These are phyloP conservation scores for Beauveria medogensis DNA, from an alignment of 2,329 filamentous ascomycete species.

Conservation along the genomic window DNA sequence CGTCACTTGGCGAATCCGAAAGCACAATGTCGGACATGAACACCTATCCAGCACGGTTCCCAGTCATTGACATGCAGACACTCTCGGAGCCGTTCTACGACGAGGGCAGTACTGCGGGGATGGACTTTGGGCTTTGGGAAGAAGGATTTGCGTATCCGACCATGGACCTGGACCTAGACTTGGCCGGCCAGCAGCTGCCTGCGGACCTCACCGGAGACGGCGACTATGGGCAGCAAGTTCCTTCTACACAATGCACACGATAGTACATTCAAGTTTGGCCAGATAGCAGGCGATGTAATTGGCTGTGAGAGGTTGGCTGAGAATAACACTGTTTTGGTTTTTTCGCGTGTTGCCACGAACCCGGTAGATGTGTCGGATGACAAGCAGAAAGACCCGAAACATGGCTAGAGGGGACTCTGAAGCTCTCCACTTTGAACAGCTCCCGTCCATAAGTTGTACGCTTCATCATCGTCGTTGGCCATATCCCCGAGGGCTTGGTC, in stretches of 20 bases:
- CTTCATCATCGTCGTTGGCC: no score
- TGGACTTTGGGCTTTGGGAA: slow-evolving; percentile 29
- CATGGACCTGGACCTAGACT: slow-evolving; percentile 25
- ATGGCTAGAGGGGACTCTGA: no score
- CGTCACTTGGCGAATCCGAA: neutral
- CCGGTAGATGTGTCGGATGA: no score
- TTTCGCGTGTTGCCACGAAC: no score
- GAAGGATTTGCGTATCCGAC: slow-evolving; percentile 29
- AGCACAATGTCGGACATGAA: neutral
- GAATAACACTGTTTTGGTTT: no score
- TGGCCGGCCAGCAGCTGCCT: slow-evolving; percentile 19
- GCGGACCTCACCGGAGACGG: neutral
- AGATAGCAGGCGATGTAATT: no score
- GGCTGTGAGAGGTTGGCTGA: no score
- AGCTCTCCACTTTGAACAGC: no score
- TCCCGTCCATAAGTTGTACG: no score
- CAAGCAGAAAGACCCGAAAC: no score
- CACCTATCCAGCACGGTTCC: slow-evolving; percentile 17
- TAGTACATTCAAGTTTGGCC: neutral
- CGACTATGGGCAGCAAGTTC: neutral
- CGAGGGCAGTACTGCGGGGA: slow-evolving; percentile 19
- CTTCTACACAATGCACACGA: neutral
- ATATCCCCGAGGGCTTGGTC: no score
- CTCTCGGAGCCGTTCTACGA: slow-evolving; percentile 24
- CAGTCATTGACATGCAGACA: slow-evolving; percentile 21